A percentile compares a stretch with the other conserved stretches of the same genome.
Conservation (phyloP, 2,329 filamentous ascomycete genomes). For the Alternaria viburni region DNA sequence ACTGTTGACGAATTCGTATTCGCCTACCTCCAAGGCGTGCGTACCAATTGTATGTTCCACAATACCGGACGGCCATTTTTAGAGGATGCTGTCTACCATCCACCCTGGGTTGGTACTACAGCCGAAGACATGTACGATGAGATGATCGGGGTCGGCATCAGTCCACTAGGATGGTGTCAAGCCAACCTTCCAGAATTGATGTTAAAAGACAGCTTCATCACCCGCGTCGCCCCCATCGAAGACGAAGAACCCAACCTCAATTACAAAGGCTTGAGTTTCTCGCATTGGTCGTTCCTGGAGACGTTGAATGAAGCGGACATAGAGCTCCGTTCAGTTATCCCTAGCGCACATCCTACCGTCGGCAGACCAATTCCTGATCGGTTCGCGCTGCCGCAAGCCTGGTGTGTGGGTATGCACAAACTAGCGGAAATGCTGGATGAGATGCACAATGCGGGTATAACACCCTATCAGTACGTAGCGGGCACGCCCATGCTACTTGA, state of each 20-base stretch:
- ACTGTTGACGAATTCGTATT: too few species aligned
- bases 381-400: not conserved
- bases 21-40: too few species aligned
- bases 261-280: not conserved
- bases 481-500: not conserved
- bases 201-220: not conserved
- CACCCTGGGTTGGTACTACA: too few species aligned
- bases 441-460: not conserved
- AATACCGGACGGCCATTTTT: too few species aligned
- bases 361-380: not conserved
- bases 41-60: too few species aligned
- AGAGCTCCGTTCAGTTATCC: not conserved
- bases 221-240: not conserved
- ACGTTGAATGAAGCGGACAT: not conserved
- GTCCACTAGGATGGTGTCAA: not conserved
- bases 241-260: not conserved
- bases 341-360: not conserved
- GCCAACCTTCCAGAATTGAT: not conserved
- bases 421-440: not conserved
- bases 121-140: too few species aligned
- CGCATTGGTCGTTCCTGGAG: not conserved
- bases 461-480: not conserved
- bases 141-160: not conserved
- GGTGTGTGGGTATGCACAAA: not conserved
- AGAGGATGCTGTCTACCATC: too few species aligned